Percentiles rank a stretch among this genome's conserved stretches.
Conservation (phyloP, 345 rosid genomes). For the Eucalyptus lansdowneana region DNA sequence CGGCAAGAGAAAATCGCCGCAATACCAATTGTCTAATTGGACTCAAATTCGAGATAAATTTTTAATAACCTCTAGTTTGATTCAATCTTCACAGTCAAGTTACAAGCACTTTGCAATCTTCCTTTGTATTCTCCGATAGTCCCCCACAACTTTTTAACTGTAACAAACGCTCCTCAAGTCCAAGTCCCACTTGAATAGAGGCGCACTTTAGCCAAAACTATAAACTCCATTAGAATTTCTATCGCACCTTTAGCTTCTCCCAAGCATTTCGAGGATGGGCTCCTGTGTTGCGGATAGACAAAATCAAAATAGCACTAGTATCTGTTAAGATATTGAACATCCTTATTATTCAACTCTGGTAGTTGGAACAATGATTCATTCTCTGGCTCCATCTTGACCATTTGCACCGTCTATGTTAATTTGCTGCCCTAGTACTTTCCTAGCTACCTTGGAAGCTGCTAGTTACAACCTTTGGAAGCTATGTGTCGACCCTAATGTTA, state of each 20-base stretch:
- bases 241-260: neutral
- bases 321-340: neutral
- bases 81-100: accelerated
- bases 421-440: neutral
- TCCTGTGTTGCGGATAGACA: accelerated
- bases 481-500: neutral
- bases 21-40: neutral
- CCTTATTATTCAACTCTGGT: neutral
- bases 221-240: neutral
- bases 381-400: neutral
- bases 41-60: neutral
- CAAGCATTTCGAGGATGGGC: neutral
- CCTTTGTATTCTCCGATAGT: neutral
- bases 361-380: neutral
- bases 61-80: neutral
- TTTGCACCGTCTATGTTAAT: neutral
- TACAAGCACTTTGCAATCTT: neutral
- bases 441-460: neutral
- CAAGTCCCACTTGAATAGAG: neutral
- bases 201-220: neutral
- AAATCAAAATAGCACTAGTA: neutral
- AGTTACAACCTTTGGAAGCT: neutral
- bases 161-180: neutral
- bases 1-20: neutral
- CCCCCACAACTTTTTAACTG: neutral